Evolutionary conservation across 2,329 filamentous ascomycete genomes (phyloP).

Genomic region (Penicillium sp.): DNA sequence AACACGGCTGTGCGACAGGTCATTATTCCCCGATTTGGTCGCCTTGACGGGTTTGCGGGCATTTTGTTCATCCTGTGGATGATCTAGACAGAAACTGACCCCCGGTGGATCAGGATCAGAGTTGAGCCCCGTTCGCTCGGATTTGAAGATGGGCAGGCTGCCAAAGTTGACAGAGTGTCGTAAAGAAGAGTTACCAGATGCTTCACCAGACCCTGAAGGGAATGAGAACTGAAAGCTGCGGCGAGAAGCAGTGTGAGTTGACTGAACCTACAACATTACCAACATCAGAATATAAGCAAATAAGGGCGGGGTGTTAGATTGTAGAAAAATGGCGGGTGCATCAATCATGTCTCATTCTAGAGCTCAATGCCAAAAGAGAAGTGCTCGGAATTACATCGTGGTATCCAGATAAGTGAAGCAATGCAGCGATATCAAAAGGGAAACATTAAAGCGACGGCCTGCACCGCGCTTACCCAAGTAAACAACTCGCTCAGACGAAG

Average conservation of each 20-base stretch:
- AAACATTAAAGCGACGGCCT: slow-evolving; percentile 15
- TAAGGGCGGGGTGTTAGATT: slow-evolving; percentile 7
- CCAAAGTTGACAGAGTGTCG: slow-evolving; percentile 26
- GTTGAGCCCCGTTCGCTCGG: slow-evolving; percentile 6
- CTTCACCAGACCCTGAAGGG: slow-evolving; percentile 12
- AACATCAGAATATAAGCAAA: slow-evolving; percentile 30
- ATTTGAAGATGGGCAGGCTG: slow-evolving; percentile 25
- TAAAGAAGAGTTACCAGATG: slow-evolving; percentile 15
- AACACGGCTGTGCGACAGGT: neutral
- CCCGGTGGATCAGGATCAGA: slow-evolving; percentile 2
- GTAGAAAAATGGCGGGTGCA: slow-evolving; percentile 16
- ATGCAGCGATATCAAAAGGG: slow-evolving; percentile 14
- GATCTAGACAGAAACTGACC: slow-evolving; percentile 3
- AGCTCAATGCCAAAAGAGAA: slow-evolving; percentile 19
- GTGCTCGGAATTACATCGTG: slow-evolving; percentile 32
- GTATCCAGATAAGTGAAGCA: slow-evolving; percentile 27
- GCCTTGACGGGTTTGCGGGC: slow-evolving; percentile 8
- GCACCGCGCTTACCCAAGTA: slow-evolving; percentile 11
- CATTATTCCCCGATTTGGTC: slow-evolving; percentile 4
- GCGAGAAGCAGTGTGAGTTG: slow-evolving; percentile 26
- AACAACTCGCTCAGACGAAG: slow-evolving; percentile 10
- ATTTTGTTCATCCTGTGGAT: slow-evolving; percentile 6
- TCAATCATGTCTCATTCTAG: slow-evolving; percentile 32
- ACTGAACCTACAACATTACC: slow-evolving; percentile 35
- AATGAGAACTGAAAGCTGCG: slow-evolving; percentile 24